These are phyloP conservation scores for Xylogone sp. DNA, from an alignment of 2,329 filamentous ascomycete genomes.

Conservation along the genomic window DNA sequence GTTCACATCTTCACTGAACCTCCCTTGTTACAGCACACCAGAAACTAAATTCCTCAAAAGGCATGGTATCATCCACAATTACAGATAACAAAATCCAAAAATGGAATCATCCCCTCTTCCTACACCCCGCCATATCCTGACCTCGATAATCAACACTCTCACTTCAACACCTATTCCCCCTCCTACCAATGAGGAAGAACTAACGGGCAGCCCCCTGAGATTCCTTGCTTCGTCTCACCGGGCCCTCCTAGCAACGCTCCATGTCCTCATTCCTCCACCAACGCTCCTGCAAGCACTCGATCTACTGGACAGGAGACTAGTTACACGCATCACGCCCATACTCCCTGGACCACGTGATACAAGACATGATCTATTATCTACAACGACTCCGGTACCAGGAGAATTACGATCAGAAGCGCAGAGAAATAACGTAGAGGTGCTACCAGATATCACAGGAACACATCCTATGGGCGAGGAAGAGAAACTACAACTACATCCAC, in stretches of 20 bases:
- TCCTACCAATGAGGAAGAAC: not conserved
- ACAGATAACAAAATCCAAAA: not conserved
- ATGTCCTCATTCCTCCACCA: constrained; percentile 73
- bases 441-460: not conserved
- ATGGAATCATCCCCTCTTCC: constrained; percentile 13
- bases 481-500: not conserved
- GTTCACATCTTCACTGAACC: no score
- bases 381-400: not conserved
- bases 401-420: not conserved
- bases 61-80: no score
- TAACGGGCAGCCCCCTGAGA: constrained; percentile 16
- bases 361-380: not conserved
- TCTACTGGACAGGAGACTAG: constrained; percentile 73
- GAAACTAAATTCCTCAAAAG: no score
- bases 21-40: no score
- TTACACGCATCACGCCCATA: constrained; percentile 49
- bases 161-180: constrained; percentile 4
- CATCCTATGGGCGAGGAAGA: not conserved
- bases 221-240: constrained; percentile 24
- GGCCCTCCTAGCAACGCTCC: constrained; percentile 50
- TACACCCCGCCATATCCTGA: constrained; percentile 22
- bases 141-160: constrained; percentile 23
- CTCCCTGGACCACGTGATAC: not conserved
- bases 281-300: constrained; percentile 82
- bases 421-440: not conserved